These are phyloP conservation scores for Saccharomycopsis sp. DNA, from an alignment of 805 yeast species.

Conservation along the genomic window DNA sequence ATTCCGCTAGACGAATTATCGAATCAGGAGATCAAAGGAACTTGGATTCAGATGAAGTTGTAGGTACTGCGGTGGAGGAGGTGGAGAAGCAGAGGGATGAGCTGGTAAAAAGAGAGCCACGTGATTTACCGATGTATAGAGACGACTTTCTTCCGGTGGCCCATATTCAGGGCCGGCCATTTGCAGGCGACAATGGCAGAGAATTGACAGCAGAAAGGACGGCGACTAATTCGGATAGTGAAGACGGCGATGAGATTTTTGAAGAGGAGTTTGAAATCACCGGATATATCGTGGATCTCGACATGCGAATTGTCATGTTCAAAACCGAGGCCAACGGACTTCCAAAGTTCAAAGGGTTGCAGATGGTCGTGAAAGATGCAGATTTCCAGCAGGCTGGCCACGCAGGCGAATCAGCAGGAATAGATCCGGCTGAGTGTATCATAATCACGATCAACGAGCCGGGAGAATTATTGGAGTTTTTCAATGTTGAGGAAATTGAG, in stretches of 20 bases:
- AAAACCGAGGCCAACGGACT: neutral
- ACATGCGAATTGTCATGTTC: neutral
- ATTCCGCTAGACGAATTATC: too few species aligned
- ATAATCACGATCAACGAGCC: neutral
- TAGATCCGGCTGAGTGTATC: neutral
- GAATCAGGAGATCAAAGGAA: too few species aligned
- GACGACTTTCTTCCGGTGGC: neutral
- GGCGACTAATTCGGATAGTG: neutral
- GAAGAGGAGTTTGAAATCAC: conserved; percentile 1
- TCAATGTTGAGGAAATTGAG: conserved; percentile 9
- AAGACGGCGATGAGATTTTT: neutral
- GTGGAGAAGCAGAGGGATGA: neutral
- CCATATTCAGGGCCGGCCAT: neutral
- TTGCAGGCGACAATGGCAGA: neutral
- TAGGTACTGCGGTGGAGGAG: too few species aligned
- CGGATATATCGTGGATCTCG: conserved; percentile 14
- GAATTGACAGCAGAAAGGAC: neutral
- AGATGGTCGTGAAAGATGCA: neutral
- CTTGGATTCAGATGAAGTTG: too few species aligned
- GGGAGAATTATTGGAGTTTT: conserved; percentile 9
- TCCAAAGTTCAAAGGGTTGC: conserved; percentile 2
- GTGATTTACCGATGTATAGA: neutral
- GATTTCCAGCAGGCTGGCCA: neutral
- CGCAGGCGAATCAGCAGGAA: neutral
- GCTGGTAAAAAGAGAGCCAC: conserved; percentile 1